These are phyloP conservation scores for Mycena sp. DNA, from an alignment of 1,284 basidiomycete genomes.

Conservation along the genomic window DNA sequence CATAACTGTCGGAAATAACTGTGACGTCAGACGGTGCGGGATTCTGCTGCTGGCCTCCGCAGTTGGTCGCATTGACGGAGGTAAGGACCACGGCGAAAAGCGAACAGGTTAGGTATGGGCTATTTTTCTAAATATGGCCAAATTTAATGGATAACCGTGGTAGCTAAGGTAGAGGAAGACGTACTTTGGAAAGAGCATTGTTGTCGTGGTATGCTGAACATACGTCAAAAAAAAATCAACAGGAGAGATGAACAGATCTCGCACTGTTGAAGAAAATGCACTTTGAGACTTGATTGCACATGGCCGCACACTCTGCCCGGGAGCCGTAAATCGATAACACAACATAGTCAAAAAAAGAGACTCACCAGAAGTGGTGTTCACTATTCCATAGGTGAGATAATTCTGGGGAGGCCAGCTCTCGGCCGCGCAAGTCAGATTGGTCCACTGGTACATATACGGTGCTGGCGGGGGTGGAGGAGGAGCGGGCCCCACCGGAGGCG, in stretches of 20 bases:
- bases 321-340: neutral
- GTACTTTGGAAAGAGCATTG: constrained; percentile 13
- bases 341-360: neutral
- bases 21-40: neutral
- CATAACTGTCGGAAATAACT: constrained; percentile 16
- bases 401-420: neutral
- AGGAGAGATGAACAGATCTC: neutral
- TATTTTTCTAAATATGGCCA: neutral
- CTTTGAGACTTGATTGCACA: constrained; percentile 1
- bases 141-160: neutral
- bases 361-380: constrained; percentile 6
- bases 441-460: neutral
- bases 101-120: constrained; percentile 19
- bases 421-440: constrained; percentile 18
- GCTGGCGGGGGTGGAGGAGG: neutral
- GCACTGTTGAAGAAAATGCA: constrained; percentile 20
- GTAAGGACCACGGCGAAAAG: constrained; percentile 10
- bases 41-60: constrained; percentile 24
- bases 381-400: constrained; percentile 20
- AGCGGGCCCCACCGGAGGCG: too few relatives aligned
- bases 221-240: neutral
- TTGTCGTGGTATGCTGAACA: constrained; percentile 23
- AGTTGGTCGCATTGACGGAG: constrained; percentile 9
- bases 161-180: neutral
- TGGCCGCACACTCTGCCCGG: constrained; percentile 17